A percentile compares a stretch with the other conserved stretches of the same genome.
These are phyloP conservation scores for Zoysia pacifica DNA, from an alignment of 176 grass and related monocot species.

Conservation along the genomic window DNA sequence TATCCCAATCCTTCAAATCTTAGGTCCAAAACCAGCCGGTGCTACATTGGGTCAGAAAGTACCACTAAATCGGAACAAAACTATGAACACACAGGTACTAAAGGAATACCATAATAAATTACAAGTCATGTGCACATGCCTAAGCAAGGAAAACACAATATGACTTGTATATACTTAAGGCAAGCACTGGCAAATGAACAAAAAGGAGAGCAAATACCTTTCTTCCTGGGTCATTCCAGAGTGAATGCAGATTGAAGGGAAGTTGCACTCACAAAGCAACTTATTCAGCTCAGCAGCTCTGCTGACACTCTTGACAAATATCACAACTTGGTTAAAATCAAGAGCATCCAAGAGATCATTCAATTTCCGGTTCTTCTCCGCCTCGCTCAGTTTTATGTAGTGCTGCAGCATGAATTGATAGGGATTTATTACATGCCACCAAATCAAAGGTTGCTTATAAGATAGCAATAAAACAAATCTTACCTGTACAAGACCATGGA, in stretches of 20 bases:
- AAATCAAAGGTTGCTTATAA: not conserved
- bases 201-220: conserved; percentile 38
- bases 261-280: conserved; percentile 95
- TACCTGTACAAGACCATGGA: conserved; percentile 99
- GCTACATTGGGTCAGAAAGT: too few species aligned
- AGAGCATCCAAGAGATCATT: conserved; percentile 97
- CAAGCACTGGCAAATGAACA: not conserved
- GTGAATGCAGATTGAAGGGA: conserved; percentile 95
- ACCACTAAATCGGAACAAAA: too few species aligned
- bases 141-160: too few species aligned
- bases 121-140: too few species aligned
- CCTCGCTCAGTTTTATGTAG: conserved; percentile 91
- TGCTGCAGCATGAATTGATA: conserved; percentile 48
- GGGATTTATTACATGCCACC: not conserved
- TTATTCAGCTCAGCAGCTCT: conserved; percentile 95
- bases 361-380: conserved; percentile 95
- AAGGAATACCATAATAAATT: too few species aligned
- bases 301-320: conserved; percentile 96
- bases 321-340: conserved; percentile 98
- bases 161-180: not conserved
- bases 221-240: conserved; percentile 99
- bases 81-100: too few species aligned
- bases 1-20: too few species aligned
- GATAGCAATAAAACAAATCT: not conserved
- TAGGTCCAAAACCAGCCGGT: too few species aligned